Percentiles rank a stretch among this genome's conserved stretches.
Evolutionary conservation across 805 yeast species (phyloP).

Genomic region (Saccharomycopsis fodiens): DNA sequence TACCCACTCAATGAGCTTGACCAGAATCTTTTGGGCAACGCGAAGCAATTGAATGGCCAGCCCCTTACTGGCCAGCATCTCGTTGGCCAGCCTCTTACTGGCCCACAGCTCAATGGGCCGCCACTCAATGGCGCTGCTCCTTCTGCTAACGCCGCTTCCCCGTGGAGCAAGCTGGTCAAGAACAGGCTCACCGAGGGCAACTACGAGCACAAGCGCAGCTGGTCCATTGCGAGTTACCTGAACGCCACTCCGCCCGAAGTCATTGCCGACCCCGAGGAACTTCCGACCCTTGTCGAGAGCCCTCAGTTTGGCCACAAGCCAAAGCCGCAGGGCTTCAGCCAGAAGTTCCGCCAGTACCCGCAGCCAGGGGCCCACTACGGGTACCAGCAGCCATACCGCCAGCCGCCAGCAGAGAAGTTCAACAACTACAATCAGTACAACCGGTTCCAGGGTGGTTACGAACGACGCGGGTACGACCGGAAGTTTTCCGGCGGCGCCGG

Average conservation of each 20-base stretch:
- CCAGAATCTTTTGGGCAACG: conserved; percentile 5
- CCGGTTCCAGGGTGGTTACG: background rate
- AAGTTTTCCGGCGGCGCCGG: background rate
- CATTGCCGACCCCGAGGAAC: background rate
- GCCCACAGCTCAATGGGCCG: background rate
- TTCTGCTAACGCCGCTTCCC: conserved; percentile 1
- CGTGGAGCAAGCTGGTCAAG: conserved; percentile 17
- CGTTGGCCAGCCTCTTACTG: background rate
- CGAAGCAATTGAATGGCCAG: background rate
- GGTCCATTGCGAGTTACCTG: conserved; percentile 17
- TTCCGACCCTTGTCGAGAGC: background rate
- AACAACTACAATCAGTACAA: background rate
- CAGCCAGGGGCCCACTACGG: background rate
- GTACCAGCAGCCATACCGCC: background rate
- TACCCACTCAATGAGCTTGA: conserved; percentile 12
- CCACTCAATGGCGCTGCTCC: too few species aligned
- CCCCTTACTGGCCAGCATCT: background rate
- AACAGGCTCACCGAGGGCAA: conserved; percentile 11
- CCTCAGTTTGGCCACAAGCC: background rate
- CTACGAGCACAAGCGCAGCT: conserved; percentile 18
- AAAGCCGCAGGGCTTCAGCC: background rate
- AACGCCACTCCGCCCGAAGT: background rate
- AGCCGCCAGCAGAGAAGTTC: background rate
- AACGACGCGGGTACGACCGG: conserved; percentile 2
- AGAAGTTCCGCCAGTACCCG: background rate